These are phyloP conservation scores for Syncephalastrum monosporum DNA, from an alignment of 371 early-diverging fungal genomes.

Conservation along the genomic window DNA sequence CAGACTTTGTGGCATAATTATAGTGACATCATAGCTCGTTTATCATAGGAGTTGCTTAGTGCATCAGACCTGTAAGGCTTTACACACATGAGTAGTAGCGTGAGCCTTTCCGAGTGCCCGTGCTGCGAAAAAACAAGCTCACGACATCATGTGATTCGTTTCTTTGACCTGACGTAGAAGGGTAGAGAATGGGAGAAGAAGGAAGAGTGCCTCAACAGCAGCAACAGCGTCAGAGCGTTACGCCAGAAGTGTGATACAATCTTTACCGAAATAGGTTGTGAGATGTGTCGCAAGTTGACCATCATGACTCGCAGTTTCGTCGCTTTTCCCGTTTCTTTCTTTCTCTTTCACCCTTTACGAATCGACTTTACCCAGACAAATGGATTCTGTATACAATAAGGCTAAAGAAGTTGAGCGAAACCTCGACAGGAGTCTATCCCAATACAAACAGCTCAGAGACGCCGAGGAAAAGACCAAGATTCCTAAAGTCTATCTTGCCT, in stretches of 20 bases:
- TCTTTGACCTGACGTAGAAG: too few relatives aligned
- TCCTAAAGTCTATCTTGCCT: slow-evolving; percentile 81
- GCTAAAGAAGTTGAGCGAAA: slow-evolving; percentile 14
- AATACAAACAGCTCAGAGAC: slow-evolving; percentile 12
- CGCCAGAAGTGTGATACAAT: slow-evolving; percentile 3
- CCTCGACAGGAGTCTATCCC: slow-evolving; percentile 13
- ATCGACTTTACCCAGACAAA: background rate
- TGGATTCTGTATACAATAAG: slow-evolving; percentile 10
- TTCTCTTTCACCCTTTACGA: slow-evolving; percentile 3
- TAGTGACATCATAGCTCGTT: too few relatives aligned
- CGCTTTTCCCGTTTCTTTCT: background rate
- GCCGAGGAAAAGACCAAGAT: slow-evolving; percentile 33
- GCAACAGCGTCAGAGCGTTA: too few relatives aligned
- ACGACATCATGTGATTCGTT: too few relatives aligned
- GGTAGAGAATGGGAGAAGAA: too few relatives aligned
- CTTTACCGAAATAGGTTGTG: slow-evolving; percentile 2
- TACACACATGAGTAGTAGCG: too few relatives aligned
- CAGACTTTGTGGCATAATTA: too few relatives aligned
- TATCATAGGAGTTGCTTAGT: too few relatives aligned
- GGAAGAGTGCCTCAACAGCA: too few relatives aligned
- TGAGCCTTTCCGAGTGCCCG: too few relatives aligned
- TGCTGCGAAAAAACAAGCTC: too few relatives aligned
- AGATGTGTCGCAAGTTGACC: slow-evolving; percentile 1
- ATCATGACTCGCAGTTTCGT: background rate
- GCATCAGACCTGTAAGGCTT: too few relatives aligned